Percentiles rank a stretch among this genome's conserved stretches.
These are phyloP conservation scores for Sorghum bicolor DNA, from an alignment of 176 grass and related monocot species.

Conservation along the genomic window Sorghum_bicolor_NCBIv3 NC_012879.2:973501-974000, in stretches of 20 bases:
- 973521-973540: neutral
- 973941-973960: neutral
- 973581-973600: slow-evolving; percentile 8
- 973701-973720: neutral
- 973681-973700: neutral
- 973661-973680: slow-evolving; percentile 37
- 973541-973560: neutral
- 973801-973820: slow-evolving; percentile 44
- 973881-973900: neutral
- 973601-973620: slow-evolving; percentile 26
- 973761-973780: slow-evolving; percentile 41
- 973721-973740: neutral
- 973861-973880: neutral
- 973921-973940: neutral
- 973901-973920: neutral
- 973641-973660: slow-evolving; percentile 48
- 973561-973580: neutral
- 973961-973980: neutral
- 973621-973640: slow-evolving; percentile 42
- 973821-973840: slow-evolving; percentile 42
- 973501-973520: neutral
- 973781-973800: slow-evolving; percentile 43
- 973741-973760: slow-evolving; percentile 39
- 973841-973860: neutral
- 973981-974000: neutral